A percentile compares a stretch with the other conserved stretches of the same genome.
phyloP scores from a whole-genome alignment of 192 early-diverging fungal genomes.

The Glomus cerebriforme region DNA sequence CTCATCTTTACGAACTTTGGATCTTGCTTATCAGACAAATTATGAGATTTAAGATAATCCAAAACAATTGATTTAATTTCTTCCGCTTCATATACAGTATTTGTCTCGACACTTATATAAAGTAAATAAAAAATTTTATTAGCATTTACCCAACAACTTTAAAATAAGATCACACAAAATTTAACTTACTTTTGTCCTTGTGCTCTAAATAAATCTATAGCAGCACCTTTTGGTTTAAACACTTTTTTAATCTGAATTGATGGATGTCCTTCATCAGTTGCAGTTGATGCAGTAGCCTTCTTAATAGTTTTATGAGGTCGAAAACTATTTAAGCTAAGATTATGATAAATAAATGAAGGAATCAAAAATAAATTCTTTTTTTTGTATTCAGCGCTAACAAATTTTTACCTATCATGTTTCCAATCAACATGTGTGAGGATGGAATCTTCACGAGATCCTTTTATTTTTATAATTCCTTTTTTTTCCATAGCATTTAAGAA shows the following conservation, averaged over 20 bases:
- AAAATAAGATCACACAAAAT: background rate
- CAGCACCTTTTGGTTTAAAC: conserved; percentile 51
- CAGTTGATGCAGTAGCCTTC: conserved; percentile 24
- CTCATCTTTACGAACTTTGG: conserved; percentile 27
- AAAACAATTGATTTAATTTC: conserved; percentile 61
- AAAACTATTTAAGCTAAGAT: conserved; percentile 33
- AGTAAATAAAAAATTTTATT: background rate
- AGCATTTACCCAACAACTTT: background rate
- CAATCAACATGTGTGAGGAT: conserved; percentile 61
- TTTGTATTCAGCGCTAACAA: no score
- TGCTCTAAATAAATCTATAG: conserved; percentile 56
- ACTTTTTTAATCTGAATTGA: conserved; percentile 54
- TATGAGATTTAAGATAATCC: conserved; percentile 63
- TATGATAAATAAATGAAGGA: background rate
- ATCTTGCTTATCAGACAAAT: conserved; percentile 59
- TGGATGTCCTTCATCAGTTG: conserved; percentile 10
- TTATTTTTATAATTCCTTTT: conserved; percentile 76
- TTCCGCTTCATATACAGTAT: conserved; percentile 57
- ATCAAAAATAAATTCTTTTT: no score
- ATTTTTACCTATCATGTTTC: conserved; percentile 59
- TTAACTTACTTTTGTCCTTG: conserved; percentile 32
- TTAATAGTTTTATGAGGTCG: conserved; percentile 41
- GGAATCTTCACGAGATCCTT: conserved; percentile 73
- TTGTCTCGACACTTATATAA: conserved; percentile 43
- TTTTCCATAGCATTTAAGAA: conserved; percentile 91